Percentiles rank a stretch among this genome's conserved stretches.
Conservation (phyloP, 1,139 yeast species). For the Meyerozyma carpophila region DNA sequence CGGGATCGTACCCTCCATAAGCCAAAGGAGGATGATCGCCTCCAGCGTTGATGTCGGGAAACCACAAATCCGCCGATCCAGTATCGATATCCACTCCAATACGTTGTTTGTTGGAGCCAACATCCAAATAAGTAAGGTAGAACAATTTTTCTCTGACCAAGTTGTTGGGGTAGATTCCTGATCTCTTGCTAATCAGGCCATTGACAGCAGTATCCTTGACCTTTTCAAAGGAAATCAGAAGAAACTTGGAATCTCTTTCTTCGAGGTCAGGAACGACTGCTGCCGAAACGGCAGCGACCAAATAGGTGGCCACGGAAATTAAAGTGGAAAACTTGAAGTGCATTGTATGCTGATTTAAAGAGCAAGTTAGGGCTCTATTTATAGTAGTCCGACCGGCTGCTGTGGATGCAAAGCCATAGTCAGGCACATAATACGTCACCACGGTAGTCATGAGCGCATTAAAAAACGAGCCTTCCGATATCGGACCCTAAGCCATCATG, state of each 20-base stretch:
- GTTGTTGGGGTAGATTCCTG: neutral
- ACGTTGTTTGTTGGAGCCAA: constrained; percentile 7
- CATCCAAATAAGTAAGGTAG: constrained; percentile 9
- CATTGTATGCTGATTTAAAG: neutral
- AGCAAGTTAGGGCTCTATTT: no score
- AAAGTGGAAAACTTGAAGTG: neutral
- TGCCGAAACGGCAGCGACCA: neutral
- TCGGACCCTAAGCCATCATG: no score
- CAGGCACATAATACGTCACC: no score
- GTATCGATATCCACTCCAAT: constrained; percentile 13
- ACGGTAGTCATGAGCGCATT: no score
- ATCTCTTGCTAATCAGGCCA: neutral
- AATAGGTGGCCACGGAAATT: neutral
- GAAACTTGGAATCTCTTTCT: neutral
- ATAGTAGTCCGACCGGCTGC: no score
- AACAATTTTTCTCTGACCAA: neutral
- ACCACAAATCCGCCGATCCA: constrained; percentile 19
- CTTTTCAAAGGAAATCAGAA: neutral
- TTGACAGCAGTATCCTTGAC: neutral
- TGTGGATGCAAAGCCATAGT: no score
- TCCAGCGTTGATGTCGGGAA: constrained; percentile 2
- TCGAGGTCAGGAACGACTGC: neutral
- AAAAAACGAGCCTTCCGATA: no score
- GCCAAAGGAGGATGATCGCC: no score
- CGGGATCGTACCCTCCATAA: constrained; percentile 8